These are phyloP conservation scores for Colletotrichum australisinense DNA, from an alignment of 2,329 filamentous ascomycete genomes.

Conservation along the genomic window DNA sequence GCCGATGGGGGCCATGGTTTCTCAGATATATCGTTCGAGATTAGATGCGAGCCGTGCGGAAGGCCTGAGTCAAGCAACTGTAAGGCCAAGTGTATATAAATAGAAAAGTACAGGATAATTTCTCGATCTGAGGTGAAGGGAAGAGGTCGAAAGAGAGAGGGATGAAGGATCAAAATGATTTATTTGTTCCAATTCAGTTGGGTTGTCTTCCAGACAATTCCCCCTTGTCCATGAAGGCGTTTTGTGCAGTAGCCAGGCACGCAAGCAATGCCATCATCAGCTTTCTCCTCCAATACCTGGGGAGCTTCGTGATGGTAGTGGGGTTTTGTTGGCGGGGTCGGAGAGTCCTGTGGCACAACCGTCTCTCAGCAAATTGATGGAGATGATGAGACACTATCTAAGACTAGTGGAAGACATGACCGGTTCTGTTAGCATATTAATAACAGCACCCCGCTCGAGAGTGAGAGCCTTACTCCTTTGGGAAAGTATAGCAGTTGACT, in stretches of 20 bases:
- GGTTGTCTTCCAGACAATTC: background rate
- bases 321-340: constrained; percentile 15
- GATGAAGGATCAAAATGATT: background rate
- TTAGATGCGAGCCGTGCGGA: background rate
- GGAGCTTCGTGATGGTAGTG: background rate
- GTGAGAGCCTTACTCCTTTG: background rate
- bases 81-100: background rate
- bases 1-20: constrained; percentile 53
- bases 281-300: constrained; percentile 22
- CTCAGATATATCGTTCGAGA: background rate
- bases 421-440: background rate
- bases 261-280: constrained; percentile 13
- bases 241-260: background rate
- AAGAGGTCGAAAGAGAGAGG: background rate
- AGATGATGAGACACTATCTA: background rate
- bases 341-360: constrained; percentile 18
- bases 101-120: background rate
- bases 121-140: background rate
- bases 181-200: background rate
- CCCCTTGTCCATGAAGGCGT: background rate
- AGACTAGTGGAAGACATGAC: too few relatives aligned
- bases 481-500: constrained; percentile 24
- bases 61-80: background rate
- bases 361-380: background rate
- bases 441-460: background rate